A percentile compares a stretch with the other conserved stretches of the same genome.
phyloP scores from a whole-genome alignment of 495 filamentous ascomycete species.

The Penicilliopsis zonata region DNA sequence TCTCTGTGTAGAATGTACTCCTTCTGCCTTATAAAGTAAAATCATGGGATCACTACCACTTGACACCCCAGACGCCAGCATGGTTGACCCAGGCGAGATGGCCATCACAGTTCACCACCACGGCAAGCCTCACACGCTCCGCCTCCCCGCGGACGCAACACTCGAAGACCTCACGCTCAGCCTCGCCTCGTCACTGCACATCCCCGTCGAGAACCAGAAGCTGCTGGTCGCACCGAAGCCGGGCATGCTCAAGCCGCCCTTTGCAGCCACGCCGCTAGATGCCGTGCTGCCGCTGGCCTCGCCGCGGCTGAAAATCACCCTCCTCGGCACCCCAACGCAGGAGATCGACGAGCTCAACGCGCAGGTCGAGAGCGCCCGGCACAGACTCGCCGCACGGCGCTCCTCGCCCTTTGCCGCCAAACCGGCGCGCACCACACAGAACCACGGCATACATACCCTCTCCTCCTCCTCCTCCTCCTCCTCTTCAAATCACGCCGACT shows the following conservation, averaged over 20 bases:
- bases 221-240: slow-evolving; percentile 59
- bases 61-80: background rate
- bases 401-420: slow-evolving; percentile 18
- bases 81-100: too few relatives aligned
- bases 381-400: slow-evolving; percentile 25
- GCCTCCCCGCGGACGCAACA: slow-evolving; percentile 54
- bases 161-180: slow-evolving; percentile 50
- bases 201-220: slow-evolving; percentile 62
- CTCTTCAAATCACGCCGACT: too few relatives aligned
- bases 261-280: slow-evolving; percentile 27
- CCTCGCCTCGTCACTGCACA: slow-evolving; percentile 42
- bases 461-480: slow-evolving; percentile 32
- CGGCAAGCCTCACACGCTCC: slow-evolving; percentile 61
- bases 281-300: slow-evolving; percentile 32
- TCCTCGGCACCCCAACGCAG: slow-evolving; percentile 24
- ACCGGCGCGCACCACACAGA: slow-evolving; percentile 11
- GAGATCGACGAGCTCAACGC: slow-evolving; percentile 28
- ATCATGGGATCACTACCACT: background rate
- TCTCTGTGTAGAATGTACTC: background rate
- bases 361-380: slow-evolving; percentile 23
- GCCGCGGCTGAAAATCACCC: slow-evolving; percentile 30
- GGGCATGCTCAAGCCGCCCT: slow-evolving; percentile 54
- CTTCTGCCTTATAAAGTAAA: background rate
- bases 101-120: slow-evolving; percentile 46
- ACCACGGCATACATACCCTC: slow-evolving; percentile 32